These are phyloP conservation scores for Hordeum pubiflorum DNA, from an alignment of 202 grass and related monocot species.

Conservation along the genomic window DNA sequence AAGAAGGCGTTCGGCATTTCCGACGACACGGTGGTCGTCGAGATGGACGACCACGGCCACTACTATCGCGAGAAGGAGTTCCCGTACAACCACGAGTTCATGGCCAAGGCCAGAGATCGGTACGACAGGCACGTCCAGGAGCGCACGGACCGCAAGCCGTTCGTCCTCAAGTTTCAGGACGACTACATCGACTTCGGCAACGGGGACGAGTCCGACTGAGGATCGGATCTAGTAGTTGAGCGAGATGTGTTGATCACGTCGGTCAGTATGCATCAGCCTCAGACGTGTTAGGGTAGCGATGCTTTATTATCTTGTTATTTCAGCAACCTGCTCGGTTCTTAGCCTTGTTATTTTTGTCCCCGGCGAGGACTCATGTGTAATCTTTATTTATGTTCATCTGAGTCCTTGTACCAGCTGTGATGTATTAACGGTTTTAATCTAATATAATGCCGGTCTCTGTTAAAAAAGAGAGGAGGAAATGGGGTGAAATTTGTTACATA, in stretches of 20 bases:
- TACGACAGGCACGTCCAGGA: not conserved
- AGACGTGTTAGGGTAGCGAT: too few relatives aligned
- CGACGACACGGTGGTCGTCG: not conserved
- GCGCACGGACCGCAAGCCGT: not conserved
- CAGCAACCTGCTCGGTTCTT: too few relatives aligned
- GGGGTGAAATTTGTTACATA: too few relatives aligned
- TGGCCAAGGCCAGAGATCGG: not conserved
- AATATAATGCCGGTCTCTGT: too few relatives aligned
- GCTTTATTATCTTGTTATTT: too few relatives aligned
- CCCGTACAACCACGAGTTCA: not conserved
- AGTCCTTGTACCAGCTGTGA: too few relatives aligned
- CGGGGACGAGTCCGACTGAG: not conserved
- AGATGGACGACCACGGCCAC: not conserved
- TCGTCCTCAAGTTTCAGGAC: not conserved
- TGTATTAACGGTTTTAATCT: too few relatives aligned
- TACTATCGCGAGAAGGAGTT: not conserved
- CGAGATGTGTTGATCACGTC: not conserved
- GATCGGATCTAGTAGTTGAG: not conserved
- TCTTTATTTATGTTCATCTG: too few relatives aligned
- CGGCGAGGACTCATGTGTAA: too few relatives aligned
- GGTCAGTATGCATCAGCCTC: not conserved
- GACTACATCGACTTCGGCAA: not conserved
- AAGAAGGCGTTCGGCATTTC: not conserved
- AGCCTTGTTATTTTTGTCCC: too few relatives aligned
- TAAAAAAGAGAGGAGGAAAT: too few relatives aligned